Percentiles rank a stretch among this genome's conserved stretches.
phyloP scores from a whole-genome alignment of 257 asterid genomes.

The Solanum stenotomum region DNA sequence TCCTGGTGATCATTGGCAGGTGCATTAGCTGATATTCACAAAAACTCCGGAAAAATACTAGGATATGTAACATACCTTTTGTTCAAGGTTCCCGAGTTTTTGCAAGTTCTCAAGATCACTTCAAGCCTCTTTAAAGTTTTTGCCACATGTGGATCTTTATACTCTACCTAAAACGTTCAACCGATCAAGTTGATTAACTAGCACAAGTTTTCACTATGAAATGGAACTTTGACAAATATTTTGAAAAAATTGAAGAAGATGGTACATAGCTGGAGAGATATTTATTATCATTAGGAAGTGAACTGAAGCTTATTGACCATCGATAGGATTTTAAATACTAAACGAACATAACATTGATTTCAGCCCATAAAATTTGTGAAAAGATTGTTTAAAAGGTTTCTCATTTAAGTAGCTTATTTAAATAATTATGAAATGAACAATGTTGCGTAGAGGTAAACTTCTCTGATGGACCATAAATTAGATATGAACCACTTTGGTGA shows the following conservation, averaged over 20 bases:
- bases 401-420: not conserved
- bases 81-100: constrained; percentile 60
- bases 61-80: constrained; percentile 18
- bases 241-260: not conserved
- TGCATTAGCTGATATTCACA: not conserved
- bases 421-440: not conserved
- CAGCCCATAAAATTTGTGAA: not conserved
- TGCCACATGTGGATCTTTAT: constrained; percentile 67
- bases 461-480: not conserved
- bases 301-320: not conserved
- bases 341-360: not conserved
- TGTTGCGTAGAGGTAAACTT: not conserved
- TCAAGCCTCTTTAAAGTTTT: constrained; percentile 59
- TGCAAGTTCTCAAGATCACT: constrained; percentile 59
- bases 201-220: not conserved
- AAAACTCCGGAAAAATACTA: not conserved
- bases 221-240: not conserved
- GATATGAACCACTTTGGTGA: not conserved
- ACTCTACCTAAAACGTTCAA: constrained; percentile 40
- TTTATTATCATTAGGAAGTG: not conserved
- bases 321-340: not conserved
- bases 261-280: not conserved
- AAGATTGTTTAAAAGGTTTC: not conserved
- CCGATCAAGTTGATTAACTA: not conserved
- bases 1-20: constrained; percentile 34